Evolutionary conservation across 2,329 filamentous ascomycete genomes (phyloP).

Genomic region (Colletotrichum chrysophilum): DNA sequence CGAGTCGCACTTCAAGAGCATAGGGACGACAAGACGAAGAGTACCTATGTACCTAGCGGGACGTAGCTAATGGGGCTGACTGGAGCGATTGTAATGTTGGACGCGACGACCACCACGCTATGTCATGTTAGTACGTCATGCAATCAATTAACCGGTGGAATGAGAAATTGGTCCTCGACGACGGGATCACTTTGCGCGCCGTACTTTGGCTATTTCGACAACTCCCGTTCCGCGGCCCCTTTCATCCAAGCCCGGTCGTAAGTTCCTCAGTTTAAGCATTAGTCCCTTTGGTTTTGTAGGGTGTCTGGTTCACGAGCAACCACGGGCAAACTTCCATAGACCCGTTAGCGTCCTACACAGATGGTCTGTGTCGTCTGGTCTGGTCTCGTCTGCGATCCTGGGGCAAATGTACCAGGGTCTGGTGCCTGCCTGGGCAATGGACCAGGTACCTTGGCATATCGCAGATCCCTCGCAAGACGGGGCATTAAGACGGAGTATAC

Average conservation of each 20-base stretch:
- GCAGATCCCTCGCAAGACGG: background rate
- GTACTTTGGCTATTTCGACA: background rate
- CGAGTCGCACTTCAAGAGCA: background rate
- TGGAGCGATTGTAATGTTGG: background rate
- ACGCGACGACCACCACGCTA: background rate
- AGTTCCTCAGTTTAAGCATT: background rate
- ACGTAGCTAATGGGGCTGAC: background rate
- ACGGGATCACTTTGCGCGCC: background rate
- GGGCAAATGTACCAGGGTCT: background rate
- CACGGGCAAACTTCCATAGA: background rate
- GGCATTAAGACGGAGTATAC: background rate
- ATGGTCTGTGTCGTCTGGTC: background rate
- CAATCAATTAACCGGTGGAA: constrained; percentile 1
- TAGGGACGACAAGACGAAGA: background rate
- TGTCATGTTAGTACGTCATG: background rate
- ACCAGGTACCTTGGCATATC: background rate
- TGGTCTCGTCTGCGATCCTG: background rate
- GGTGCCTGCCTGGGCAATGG: background rate
- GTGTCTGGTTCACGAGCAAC: background rate
- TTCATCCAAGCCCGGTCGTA: background rate
- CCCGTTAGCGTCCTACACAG: background rate
- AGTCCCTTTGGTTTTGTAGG: background rate
- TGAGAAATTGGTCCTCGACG: background rate
- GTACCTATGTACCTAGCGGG: background rate
- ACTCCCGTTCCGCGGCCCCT: background rate